Evolutionary conservation across 345 rosid genomes (phyloP).

Genomic region (Salix dunnii): DNA sequence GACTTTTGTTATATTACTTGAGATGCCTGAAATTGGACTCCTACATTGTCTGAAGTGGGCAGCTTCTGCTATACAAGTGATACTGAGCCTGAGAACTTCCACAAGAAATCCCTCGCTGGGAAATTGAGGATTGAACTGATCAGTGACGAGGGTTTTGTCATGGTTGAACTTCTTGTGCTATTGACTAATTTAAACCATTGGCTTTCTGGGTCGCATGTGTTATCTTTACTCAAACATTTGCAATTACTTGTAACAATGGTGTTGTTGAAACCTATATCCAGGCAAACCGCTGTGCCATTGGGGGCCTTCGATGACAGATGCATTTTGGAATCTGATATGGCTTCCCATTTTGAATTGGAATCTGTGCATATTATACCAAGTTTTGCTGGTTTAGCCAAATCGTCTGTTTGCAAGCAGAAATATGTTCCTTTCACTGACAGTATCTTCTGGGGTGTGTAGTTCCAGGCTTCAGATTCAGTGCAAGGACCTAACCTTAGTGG

Average conservation of each 20-base stretch:
- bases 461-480: conserved; percentile 69
- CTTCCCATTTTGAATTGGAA: conserved; percentile 54
- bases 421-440: conserved; percentile 45
- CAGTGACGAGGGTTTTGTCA: conserved; percentile 12
- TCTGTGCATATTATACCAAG: conserved; percentile 48
- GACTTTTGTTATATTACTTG: neutral
- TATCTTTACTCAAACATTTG: conserved; percentile 53
- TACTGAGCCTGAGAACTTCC: conserved; percentile 12
- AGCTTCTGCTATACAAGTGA: neutral
- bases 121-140: conserved; percentile 9
- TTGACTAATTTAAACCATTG: conserved; percentile 75
- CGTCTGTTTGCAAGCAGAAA: conserved; percentile 62
- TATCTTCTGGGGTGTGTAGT: conserved; percentile 45
- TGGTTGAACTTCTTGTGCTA: conserved; percentile 41
- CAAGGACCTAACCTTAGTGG: conserved; percentile 64
- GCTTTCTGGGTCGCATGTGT: conserved; percentile 54
- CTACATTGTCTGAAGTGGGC: neutral
- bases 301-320: conserved; percentile 52
- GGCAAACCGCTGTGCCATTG: conserved; percentile 53
- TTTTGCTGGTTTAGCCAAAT: conserved; percentile 34
- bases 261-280: conserved; percentile 58
- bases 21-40: neutral
- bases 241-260: conserved; percentile 43
- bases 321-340: conserved; percentile 73
- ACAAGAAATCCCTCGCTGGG: conserved; percentile 13